These are phyloP conservation scores for Olyra latifolia DNA, from an alignment of 176 grass and related monocot genomes.

Conservation along the genomic window DNA sequence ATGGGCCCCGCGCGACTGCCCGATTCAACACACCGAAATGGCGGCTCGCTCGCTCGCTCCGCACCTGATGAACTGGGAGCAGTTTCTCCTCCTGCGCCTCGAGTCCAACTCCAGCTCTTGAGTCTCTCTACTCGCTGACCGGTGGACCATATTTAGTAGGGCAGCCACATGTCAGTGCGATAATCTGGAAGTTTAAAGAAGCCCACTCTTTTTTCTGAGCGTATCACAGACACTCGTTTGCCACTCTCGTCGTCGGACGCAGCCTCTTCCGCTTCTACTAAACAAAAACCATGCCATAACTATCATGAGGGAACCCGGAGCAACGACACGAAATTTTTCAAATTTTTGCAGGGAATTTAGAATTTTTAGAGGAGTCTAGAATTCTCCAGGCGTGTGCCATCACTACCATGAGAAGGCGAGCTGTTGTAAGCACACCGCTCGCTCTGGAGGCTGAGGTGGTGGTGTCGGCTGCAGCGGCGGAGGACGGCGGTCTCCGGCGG, in stretches of 20 bases:
- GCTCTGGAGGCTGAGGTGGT: neutral
- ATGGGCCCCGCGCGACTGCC: neutral
- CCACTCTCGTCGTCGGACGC: constrained; percentile 17
- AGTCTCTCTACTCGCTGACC: neutral
- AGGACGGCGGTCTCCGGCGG: constrained; percentile 1
- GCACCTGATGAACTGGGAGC: neutral
- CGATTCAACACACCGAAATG: constrained; percentile 43
- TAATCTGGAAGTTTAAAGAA: neutral
- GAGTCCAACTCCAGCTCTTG: too few relatives aligned
- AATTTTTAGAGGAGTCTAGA: neutral
- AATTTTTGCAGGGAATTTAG: neutral
- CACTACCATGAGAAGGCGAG: constrained; percentile 20
- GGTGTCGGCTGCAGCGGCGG: neutral
- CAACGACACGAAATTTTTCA: neutral
- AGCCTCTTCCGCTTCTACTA: too few relatives aligned
- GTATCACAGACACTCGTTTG: constrained; percentile 23
- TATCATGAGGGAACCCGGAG: constrained; percentile 9
- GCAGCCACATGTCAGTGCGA: neutral
- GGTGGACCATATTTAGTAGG: accelerated
- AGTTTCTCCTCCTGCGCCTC: neutral
- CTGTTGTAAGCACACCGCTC: neutral
- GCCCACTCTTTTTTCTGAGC: neutral
- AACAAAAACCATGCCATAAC: neutral
- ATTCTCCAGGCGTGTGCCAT: neutral
- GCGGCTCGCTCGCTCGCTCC: constrained; percentile 24